Conservation (phyloP, 139 green algal species). For the Chara braunii region DNA sequence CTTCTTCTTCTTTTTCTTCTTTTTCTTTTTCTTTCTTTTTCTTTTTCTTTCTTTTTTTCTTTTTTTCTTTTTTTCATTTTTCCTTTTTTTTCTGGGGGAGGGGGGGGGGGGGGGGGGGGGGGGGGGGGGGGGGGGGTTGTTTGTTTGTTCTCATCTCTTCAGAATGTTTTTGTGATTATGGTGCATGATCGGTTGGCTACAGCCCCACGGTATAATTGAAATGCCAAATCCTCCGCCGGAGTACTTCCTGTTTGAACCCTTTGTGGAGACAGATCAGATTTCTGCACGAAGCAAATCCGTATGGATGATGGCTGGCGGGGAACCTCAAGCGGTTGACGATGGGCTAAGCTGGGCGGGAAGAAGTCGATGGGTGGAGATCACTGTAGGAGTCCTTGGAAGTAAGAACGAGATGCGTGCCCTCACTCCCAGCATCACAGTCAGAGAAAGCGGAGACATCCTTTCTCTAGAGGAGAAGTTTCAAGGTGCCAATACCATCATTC, state of each 20-base stretch:
- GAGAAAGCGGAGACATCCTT: slow-evolving; percentile 40
- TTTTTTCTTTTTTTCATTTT: no score
- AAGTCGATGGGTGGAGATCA: slow-evolving; percentile 55
- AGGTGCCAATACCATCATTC: slow-evolving; percentile 34
- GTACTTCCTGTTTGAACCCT: slow-evolving; percentile 53
- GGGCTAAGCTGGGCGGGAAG: slow-evolving; percentile 44
- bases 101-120: no score
- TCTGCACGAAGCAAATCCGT: not conserved
- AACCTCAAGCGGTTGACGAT: not conserved
- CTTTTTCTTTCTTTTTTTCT: no score
- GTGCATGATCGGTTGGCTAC: no score
- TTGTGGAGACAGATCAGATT: slow-evolving; percentile 48
- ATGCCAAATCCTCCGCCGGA: slow-evolving; percentile 23
- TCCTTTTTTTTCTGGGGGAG: no score
- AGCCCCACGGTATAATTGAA: slow-evolving; percentile 24
- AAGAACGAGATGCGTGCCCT: slow-evolving; percentile 46
- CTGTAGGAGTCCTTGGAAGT: slow-evolving; percentile 48
- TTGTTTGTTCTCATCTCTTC: no score
- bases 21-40: slow-evolving; percentile 2
- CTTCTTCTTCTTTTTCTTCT: not conserved
- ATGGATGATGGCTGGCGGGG: no score
- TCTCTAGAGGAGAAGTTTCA: slow-evolving; percentile 55
- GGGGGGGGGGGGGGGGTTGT: no score
- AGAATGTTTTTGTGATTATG: no score
- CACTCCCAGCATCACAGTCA: slow-evolving; percentile 43